Evolutionary conservation across 176 grass and related monocot genomes (phyloP), one percentile per base, ranked within the genome.

Genomic region (Typha latifolia): DNA sequence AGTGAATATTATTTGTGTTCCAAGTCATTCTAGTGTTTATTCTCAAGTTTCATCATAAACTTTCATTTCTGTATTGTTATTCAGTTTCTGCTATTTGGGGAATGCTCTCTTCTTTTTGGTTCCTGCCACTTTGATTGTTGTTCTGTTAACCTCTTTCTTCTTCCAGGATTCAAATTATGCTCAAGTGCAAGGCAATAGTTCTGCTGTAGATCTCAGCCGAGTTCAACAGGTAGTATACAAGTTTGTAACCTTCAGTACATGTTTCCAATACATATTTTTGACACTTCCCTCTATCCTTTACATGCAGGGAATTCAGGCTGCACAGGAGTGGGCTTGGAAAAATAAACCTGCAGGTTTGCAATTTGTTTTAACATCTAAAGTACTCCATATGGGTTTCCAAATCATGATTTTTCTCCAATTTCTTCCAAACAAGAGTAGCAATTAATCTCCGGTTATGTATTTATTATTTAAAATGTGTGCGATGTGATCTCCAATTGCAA

Each of bases 311-410:
- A 82, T 87, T 63, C 84, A 84, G 62, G 73, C 84, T 72, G 74
- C 86, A 74, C 86, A 99, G 74, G 95, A 94, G 12, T 88, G 71
- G 71, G 55, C 86, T 32, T 90, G 86, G 86, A 94, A 85, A 87
- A 87, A 88, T 70, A 84, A 89, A 53, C 72, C 72, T 32, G 24
- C 74, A 75, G 89, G 84, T 90, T 78, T 67, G 69, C 69, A 69
- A 62, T 72, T 32, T 65, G 37, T 43, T 8, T 48, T 20, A 70
- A 21, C 53, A n/a, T 43, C 34, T 43, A 59, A 22, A 19, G 53
- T 59, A 29, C 27, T 59, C 5, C 53, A n/a, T 19, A 19, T 21
- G 53, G 20, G 53, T 59, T 59, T 59, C 53, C 20, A 10, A 21
- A 8, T 19, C 3, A 19, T 19, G 4, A 59, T 22, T 0, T 22